Conservation (phyloP, 768 basidiomycete species). For the Leccinum imitatum region DNA sequence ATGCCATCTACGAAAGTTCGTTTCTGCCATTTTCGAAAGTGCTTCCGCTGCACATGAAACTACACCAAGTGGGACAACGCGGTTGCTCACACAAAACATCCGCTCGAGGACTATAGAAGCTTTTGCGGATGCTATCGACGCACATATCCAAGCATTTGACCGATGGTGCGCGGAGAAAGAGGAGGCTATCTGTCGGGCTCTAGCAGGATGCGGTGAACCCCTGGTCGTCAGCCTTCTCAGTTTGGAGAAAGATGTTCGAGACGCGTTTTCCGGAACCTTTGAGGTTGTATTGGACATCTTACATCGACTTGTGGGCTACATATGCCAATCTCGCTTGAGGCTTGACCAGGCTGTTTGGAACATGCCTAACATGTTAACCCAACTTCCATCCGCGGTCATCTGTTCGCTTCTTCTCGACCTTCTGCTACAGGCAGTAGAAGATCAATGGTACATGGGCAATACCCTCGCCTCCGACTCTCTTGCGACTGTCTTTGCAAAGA, state of each 20-base stretch:
- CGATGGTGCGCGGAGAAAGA: slow-evolving; percentile 71
- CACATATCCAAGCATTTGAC: slow-evolving; percentile 57
- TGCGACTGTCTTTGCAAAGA: slow-evolving; percentile 58
- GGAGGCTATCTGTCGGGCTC: slow-evolving; percentile 62
- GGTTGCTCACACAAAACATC: slow-evolving; percentile 25
- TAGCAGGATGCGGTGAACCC: slow-evolving; percentile 43
- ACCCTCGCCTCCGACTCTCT: slow-evolving; percentile 52
- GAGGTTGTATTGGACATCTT: slow-evolving; percentile 54
- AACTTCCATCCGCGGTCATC: slow-evolving; percentile 49
- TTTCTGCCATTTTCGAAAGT: slow-evolving; percentile 45
- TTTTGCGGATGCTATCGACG: slow-evolving; percentile 72
- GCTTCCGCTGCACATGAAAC: slow-evolving; percentile 18
- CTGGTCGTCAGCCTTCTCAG: slow-evolving; percentile 63
- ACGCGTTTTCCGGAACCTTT: slow-evolving; percentile 59
- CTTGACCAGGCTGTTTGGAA: slow-evolving; percentile 39
- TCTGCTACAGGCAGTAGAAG: slow-evolving; percentile 55
- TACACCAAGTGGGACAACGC: slow-evolving; percentile 22
- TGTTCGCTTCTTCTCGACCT: slow-evolving; percentile 63
- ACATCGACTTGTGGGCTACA: slow-evolving; percentile 30
- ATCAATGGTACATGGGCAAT: slow-evolving; percentile 60
- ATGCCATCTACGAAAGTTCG: slow-evolving; percentile 63
- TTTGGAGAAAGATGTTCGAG: slow-evolving; percentile 57
- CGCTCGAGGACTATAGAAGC: slow-evolving; percentile 71
- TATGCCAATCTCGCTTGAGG: slow-evolving; percentile 30
- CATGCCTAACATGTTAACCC: slow-evolving; percentile 38